Evolutionary conservation across 2,329 filamentous ascomycete genomes (phyloP).

Genomic region (Trichoderma sp.): DNA sequence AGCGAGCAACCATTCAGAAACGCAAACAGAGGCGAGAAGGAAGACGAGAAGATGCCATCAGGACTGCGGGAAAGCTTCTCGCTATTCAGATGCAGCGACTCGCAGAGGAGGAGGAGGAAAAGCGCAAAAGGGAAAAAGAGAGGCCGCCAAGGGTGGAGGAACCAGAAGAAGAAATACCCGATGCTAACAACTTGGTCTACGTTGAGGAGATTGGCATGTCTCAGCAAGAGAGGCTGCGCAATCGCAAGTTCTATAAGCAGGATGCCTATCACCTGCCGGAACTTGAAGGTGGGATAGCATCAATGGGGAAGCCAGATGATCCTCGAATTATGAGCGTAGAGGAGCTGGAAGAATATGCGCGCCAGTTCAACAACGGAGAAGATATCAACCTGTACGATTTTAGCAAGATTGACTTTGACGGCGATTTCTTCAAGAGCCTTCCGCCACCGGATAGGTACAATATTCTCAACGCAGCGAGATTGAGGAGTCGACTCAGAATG

Average conservation of each 20-base stretch:
- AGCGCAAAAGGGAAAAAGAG: constrained; percentile 50
- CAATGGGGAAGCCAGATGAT: constrained; percentile 87
- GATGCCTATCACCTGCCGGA: constrained; percentile 96
- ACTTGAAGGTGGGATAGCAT: constrained; percentile 70
- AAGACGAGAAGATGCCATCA: constrained; percentile 83
- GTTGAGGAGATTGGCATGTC: constrained; percentile 86
- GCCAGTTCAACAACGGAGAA: constrained; percentile 87
- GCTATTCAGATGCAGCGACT: constrained; percentile 90
- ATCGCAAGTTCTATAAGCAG: constrained; percentile 79
- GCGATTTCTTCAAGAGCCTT: constrained; percentile 89
- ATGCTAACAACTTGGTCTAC: constrained; percentile 72
- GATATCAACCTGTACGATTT: constrained; percentile 94
- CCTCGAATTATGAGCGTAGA: constrained; percentile 95
- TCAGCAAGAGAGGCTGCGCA: constrained; percentile 68
- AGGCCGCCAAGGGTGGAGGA: constrained; percentile 40
- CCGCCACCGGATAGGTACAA: constrained; percentile 92
- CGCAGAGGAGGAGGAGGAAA: constrained; percentile 79
- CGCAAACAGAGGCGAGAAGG: constrained; percentile 81
- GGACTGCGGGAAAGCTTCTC: constrained; percentile 86
- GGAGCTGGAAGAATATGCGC: constrained; percentile 89
- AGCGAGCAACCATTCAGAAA: constrained; percentile 81
- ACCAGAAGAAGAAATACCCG: constrained; percentile 60
- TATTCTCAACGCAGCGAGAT: constrained; percentile 87
- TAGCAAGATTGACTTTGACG: constrained; percentile 96
- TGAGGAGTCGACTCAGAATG: constrained; percentile 88